Conservation (phyloP, 176 grass and related monocot species). For the Phragmites australis region DNA sequence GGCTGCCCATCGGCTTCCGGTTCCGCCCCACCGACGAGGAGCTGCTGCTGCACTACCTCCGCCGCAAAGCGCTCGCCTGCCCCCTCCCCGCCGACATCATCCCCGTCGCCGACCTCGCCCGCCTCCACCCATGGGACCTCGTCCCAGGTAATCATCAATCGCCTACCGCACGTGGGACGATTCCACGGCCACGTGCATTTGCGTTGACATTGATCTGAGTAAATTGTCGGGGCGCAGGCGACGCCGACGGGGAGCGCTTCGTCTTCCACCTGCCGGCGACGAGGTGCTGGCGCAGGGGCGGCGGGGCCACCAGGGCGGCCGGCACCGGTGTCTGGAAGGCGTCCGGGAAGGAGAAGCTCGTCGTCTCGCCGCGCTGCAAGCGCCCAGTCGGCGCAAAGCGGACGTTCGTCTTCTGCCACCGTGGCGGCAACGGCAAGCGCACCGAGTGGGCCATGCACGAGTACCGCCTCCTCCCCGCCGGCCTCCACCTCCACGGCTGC, state of each 20-base stretch:
- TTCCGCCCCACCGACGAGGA: constrained; percentile 96
- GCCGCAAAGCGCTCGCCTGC: constrained; percentile 63
- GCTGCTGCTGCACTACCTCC: constrained; percentile 85
- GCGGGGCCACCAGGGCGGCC: constrained; percentile 23
- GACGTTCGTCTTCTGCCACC: constrained; percentile 59
- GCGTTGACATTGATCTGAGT: background rate
- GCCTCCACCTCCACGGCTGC: constrained; percentile 1
- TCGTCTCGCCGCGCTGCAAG: constrained; percentile 46
- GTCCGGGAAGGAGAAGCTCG: constrained; percentile 56
- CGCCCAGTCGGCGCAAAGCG: constrained; percentile 65
- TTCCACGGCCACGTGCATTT: background rate
- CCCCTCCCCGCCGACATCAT: constrained; percentile 87
- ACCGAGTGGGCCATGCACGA: constrained; percentile 91
- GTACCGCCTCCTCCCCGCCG: constrained; percentile 64
- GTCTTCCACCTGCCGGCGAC: constrained; percentile 67
- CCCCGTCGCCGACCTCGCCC: constrained; percentile 68
- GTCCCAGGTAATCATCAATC: constrained; percentile 49
- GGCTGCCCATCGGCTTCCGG: constrained; percentile 77
- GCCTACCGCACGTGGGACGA: background rate
- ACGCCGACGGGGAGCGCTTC: constrained; percentile 52
- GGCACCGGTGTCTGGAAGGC: constrained; percentile 69
- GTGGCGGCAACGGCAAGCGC: constrained; percentile 34
- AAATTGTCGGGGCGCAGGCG: constrained; percentile 26
- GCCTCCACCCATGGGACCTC: constrained; percentile 70
- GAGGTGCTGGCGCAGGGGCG: constrained; percentile 36